Conservation (phyloP, 73 alveolate genomes). For the Paramecium octaurelia region DNA sequence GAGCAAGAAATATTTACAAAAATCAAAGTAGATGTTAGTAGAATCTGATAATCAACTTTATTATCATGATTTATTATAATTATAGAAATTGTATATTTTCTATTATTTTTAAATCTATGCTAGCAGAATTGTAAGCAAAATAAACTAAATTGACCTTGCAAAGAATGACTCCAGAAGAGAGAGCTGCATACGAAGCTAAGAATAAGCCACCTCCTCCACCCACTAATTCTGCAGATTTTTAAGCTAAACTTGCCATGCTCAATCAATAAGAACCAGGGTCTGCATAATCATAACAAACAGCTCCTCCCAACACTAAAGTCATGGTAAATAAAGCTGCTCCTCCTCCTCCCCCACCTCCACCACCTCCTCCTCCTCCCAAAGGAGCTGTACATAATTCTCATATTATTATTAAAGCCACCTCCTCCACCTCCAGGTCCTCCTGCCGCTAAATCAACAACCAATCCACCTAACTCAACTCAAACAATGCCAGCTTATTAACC, state of each 20-base stretch:
- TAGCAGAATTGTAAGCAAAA: constrained; percentile 32
- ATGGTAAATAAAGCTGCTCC: background rate
- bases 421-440: background rate
- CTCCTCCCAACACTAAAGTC: background rate
- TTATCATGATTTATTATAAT: background rate
- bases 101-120: constrained; percentile 8
- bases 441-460: background rate
- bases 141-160: background rate
- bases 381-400: background rate
- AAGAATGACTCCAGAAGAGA: constrained; percentile 15
- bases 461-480: background rate
- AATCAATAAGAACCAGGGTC: background rate
- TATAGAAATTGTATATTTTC: background rate
- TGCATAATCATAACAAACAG: background rate
- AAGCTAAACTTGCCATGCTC: background rate
- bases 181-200: background rate
- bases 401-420: background rate
- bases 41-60: background rate
- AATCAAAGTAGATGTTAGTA: background rate
- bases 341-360: constrained; percentile 32
- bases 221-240: background rate
- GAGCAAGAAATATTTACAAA: background rate
- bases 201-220: constrained; percentile 23
- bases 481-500: background rate
- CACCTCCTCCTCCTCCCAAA: constrained; percentile 43